phyloP scores from a whole-genome alignment of 225 moss, liverwort and hornwort genomes.

The Ulota crispa region DNA sequence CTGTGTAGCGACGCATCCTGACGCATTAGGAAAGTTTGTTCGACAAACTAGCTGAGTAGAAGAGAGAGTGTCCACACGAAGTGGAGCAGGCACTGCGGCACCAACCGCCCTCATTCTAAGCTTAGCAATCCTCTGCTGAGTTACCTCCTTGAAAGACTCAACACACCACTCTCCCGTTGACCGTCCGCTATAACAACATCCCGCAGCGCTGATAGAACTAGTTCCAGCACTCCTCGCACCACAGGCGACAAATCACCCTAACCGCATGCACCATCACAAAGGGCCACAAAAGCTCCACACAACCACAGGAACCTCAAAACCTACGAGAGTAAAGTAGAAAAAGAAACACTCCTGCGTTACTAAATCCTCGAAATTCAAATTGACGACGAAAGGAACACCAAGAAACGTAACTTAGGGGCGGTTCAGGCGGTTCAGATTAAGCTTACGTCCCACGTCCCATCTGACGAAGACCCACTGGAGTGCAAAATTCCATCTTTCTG shows the following conservation, averaged over 20 bases:
- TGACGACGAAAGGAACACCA: neutral
- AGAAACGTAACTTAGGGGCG: no score
- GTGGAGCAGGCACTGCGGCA: no score
- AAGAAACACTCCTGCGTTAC: neutral
- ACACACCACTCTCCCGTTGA: no score
- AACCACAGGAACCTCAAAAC: neutral
- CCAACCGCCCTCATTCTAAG: constrained; percentile 61
- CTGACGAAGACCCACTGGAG: no score
- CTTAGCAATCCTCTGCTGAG: constrained; percentile 28
- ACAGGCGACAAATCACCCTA: constrained; percentile 34
- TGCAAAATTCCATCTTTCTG: no score
- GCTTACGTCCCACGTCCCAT: no score
- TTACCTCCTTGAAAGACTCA: neutral
- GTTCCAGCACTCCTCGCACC: neutral
- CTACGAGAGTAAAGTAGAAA: neutral
- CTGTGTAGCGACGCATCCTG: constrained; percentile 52
- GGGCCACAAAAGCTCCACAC: constrained; percentile 5
- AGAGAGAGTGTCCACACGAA: constrained; percentile 40
- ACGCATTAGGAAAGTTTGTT: constrained; percentile 50
- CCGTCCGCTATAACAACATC: neutral
- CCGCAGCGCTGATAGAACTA: neutral
- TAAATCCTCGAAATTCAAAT: neutral
- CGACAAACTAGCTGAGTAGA: constrained; percentile 35
- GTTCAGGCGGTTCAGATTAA: no score
- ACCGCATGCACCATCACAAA: constrained; percentile 34